Base-by-base conservation (phyloP, 345 rosid genomes). In the Ailanthus altissimus region DNA sequence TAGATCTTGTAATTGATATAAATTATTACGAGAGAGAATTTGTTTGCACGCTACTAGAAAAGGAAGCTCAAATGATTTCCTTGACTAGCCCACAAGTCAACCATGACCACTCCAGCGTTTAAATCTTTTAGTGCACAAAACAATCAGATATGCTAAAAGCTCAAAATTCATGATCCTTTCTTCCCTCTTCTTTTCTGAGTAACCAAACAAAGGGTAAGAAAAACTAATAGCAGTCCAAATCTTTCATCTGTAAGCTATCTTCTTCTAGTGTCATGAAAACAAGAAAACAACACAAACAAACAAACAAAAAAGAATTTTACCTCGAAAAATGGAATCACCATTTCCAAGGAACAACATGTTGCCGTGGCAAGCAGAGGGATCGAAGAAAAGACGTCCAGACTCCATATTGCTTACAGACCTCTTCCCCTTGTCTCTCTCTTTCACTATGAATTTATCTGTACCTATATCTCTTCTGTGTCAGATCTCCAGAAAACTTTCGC, bases 321-420 rank as follows among this genome's bases (percentile, higher is more conserved):
- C 97, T 86, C 83, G 81, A 69, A 88, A 82, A 75, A 80, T 53
- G 70, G 87, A 75, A 75, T 88, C 92, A 56, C 83, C 82, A 67
- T 79, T 85, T 5, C 92, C 94, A 6, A 91, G 90, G 84, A 87
- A 88, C 85, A 88, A 77, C 90, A 90, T 81, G 88, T 87, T 90
- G 66, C 91, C 86, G 10, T 86, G 85, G 78, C 85, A 78, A 21
- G 89, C 73, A 14, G 94, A 86, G 25, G 88, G 87, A 80, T 89
- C 85, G 81, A 91, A 90, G 77, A 87, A 82, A 77, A 94, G 85
- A 47, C 90, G 83, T 73, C 93, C 84, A 11, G 93, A 80, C 74
- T 94, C 95, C 95, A 93, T 92, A 45, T 32, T 32, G 38, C 67
- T 65, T 5, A 64, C n/a, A 18, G 47, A 45, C n/a, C 50, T 68